Conservation (phyloP, 2,329 filamentous ascomycete species). For the Fusarium falciforme region DNA sequence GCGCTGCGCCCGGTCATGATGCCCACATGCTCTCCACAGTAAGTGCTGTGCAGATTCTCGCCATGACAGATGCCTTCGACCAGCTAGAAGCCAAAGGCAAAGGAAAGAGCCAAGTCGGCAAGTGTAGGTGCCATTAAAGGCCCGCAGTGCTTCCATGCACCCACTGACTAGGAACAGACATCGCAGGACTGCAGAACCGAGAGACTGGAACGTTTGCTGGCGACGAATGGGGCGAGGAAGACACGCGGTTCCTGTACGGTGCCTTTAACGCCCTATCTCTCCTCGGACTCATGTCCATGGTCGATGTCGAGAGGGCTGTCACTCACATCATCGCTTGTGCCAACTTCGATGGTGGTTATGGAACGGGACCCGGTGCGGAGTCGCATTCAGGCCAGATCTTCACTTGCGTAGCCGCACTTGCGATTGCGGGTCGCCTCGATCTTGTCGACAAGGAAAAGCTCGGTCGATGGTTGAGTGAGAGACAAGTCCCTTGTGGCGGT, state of each 20-base stretch:
- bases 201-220: constrained; percentile 89
- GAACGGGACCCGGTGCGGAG: constrained; percentile 88
- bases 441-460: constrained; percentile 85
- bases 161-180: constrained; percentile 63
- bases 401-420: constrained; percentile 88
- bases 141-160: constrained; percentile 22
- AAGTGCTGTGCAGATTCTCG: constrained; percentile 93
- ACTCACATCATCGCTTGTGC: constrained; percentile 82
- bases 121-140: constrained; percentile 70
- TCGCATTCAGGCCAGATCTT: constrained; percentile 97
- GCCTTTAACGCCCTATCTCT: constrained; percentile 91
- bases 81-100: constrained; percentile 79
- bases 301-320: constrained; percentile 85
- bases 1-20: constrained; percentile 93
- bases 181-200: constrained; percentile 83
- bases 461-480: constrained; percentile 91
- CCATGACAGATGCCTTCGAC: constrained; percentile 84
- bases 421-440: constrained; percentile 85
- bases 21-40: constrained; percentile 96
- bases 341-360: constrained; percentile 96
- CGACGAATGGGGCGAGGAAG: constrained; percentile 96
- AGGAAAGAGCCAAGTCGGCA: constrained; percentile 75
- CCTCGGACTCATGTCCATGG: constrained; percentile 75
- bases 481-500: constrained; percentile 87
- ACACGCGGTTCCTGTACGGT: constrained; percentile 93